These are phyloP conservation scores for Oryza glumipatula DNA, from an alignment of 176 grass and related monocot species.

Conservation along the genomic window DNA sequence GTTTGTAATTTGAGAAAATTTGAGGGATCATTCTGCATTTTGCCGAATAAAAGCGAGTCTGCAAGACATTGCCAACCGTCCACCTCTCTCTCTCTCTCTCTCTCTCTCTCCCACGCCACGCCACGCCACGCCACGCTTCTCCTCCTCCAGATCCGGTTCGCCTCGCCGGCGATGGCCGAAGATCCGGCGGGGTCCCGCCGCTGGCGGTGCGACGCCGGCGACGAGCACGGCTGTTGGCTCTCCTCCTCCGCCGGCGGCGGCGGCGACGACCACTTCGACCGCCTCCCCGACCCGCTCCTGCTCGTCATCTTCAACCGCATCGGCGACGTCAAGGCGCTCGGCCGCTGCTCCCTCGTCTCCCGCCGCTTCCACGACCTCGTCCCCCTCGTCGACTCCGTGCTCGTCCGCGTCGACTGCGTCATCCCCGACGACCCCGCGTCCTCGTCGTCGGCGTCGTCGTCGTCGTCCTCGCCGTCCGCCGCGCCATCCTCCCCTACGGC, in stretches of 20 bases:
- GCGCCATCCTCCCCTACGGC: slow-evolving; percentile 36
- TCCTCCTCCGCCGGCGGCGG: slow-evolving; percentile 2
- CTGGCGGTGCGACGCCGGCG: slow-evolving; percentile 46
- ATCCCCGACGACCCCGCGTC: slow-evolving; percentile 75
- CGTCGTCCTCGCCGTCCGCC: slow-evolving; percentile 20
- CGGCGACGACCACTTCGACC: slow-evolving; percentile 73
- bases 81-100: background rate
- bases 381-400: slow-evolving; percentile 77
- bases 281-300: slow-evolving; percentile 76
- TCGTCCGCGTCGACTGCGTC: slow-evolving; percentile 90
- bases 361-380: slow-evolving; percentile 78
- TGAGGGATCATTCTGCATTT: slow-evolving; percentile 5
- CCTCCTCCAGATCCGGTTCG: slow-evolving; percentile 47
- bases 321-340: slow-evolving; percentile 88
- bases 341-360: slow-evolving; percentile 82
- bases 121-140: slow-evolving; percentile 7
- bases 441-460: slow-evolving; percentile 15
- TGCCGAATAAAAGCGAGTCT: slow-evolving; percentile 2
- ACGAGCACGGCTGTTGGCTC: slow-evolving; percentile 25
- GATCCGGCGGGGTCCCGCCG: slow-evolving; percentile 46
- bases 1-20: background rate
- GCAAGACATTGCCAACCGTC: slow-evolving; percentile 18
- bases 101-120: slow-evolving; percentile 21
- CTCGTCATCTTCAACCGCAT: slow-evolving; percentile 86
- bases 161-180: slow-evolving; percentile 46